Evolutionary conservation across 2,329 filamentous ascomycete species (phyloP), one percentile per base, ranked within the genome.

Genomic region (Pseudogymnoascus sp.): DNA sequence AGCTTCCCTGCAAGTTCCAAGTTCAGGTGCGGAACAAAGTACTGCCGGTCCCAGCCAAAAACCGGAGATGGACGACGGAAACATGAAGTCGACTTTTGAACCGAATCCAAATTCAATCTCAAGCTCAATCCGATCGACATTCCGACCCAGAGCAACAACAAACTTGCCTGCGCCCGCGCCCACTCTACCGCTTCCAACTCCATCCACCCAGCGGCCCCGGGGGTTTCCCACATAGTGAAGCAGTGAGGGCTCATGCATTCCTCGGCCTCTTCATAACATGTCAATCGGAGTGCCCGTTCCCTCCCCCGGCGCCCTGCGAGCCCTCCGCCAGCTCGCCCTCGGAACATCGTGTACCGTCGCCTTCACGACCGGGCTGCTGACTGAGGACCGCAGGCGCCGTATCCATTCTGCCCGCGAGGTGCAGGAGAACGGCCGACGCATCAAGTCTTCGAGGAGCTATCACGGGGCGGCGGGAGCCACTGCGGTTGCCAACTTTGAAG

Each of bases 311-410:
- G 79, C 77, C 61, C 74, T 83, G 64, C 77, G 79, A 69, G 77
- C 79, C 61, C 77, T 83, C 34, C 79, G 79, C 62, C 77, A 79
- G 63, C 74, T 82, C 61, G 75, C 81, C 60, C 70, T 83, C 13
- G 81, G 80, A 57, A 82, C 80, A 2, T 81, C 80, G 7, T 83
- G 79, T 67, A 82, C 80, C 39, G 74, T 83, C 60, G 75, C 77
- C 57, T 63, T 71, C 61, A 66, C 66, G 13, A 62, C 67, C 45
- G 70, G 68, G 6, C 68, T 81, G 23, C 72, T 83, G 60, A 74
- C 81, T 61, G 80, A 83, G 69, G 81, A 83, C 69, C 79, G 79
- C 55, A 76, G 80, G 61, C 78, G 79, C 61, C 77, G 79, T 23
- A 77, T 82, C 62, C 77, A 77, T 59, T 73, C 79, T 45, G 75